Conservation (phyloP, 805 yeast species). For the Yarrowia hollandica region DNA sequence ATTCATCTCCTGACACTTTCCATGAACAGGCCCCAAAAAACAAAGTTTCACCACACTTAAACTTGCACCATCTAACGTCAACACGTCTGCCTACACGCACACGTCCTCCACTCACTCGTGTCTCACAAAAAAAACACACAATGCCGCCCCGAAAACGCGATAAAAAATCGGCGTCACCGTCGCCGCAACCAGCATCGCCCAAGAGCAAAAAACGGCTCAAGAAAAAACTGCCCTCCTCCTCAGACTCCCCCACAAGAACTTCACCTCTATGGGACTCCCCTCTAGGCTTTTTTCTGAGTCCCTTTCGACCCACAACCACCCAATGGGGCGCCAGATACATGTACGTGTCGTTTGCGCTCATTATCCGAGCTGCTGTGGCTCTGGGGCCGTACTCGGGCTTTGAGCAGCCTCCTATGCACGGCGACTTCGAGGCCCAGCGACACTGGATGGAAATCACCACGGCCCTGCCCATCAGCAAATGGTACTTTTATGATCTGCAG, state of each 20-base stretch:
- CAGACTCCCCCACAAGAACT: slow-evolving; percentile 5
- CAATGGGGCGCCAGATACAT: slow-evolving; percentile 90
- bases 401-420: slow-evolving; percentile 72
- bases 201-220: slow-evolving; percentile 1
- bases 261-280: slow-evolving; percentile 53
- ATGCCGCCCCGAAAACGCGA: slow-evolving; percentile 23
- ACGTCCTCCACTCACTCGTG: too few species aligned
- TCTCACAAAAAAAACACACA: too few species aligned
- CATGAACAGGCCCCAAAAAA: background rate
- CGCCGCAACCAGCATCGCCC: slow-evolving; percentile 1
- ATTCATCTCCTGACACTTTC: too few species aligned
- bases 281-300: slow-evolving; percentile 70
- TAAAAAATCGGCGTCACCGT: slow-evolving; percentile 2
- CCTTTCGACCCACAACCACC: slow-evolving; percentile 76
- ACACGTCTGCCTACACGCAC: background rate
- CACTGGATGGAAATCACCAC: slow-evolving; percentile 96
- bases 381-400: slow-evolving; percentile 84
- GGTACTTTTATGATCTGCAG: slow-evolving; percentile 88
- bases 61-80: background rate
- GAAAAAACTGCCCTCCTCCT: slow-evolving; percentile 9
- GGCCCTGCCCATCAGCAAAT: slow-evolving; percentile 65
- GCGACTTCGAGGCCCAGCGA: slow-evolving; percentile 97
- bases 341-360: slow-evolving; percentile 55
- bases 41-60: background rate
- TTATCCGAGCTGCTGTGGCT: slow-evolving; percentile 82